Evolutionary conservation across 306 rosid species (phyloP).

Genomic region (Gillenia trifoliata): DNA sequence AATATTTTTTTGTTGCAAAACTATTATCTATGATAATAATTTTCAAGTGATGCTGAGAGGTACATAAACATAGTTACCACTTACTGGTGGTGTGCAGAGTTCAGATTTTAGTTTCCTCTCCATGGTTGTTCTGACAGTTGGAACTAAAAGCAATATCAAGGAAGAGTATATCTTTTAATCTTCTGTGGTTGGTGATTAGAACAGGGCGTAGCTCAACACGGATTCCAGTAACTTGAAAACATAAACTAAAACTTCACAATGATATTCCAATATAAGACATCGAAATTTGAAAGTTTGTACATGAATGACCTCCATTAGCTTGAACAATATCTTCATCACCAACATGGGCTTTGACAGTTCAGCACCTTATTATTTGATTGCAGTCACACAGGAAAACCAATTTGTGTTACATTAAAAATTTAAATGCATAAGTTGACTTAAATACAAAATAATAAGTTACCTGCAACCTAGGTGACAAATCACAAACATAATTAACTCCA

Average conservation of each 20-base stretch:
- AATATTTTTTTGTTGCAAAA: neutral
- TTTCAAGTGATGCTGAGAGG: neutral
- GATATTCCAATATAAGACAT: constrained; percentile 1
- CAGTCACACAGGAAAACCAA: neutral
- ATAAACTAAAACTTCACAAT: neutral
- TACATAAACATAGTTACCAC: neutral
- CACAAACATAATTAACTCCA: constrained; percentile 9
- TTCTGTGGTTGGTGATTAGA: constrained; percentile 15
- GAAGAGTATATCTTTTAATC: constrained; percentile 33
- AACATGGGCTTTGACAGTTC: constrained; percentile 29
- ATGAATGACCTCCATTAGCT: constrained; percentile 24
- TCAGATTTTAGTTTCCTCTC: constrained; percentile 27
- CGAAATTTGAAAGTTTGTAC: neutral
- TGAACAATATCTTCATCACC: constrained; percentile 26
- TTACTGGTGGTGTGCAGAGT: constrained; percentile 19
- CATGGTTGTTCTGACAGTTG: constrained; percentile 27
- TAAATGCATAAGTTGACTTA: neutral
- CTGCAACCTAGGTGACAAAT: constrained; percentile 27
- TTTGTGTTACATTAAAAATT: neutral
- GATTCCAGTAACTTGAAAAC: constrained; percentile 30
- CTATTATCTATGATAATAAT: neutral
- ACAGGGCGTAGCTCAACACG: constrained; percentile 21
- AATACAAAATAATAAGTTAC: constrained; percentile 13
- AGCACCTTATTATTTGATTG: constrained; percentile 22
- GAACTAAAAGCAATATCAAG: constrained; percentile 30